Evolutionary conservation across 306 rosid species (phyloP), one percentile per base, ranked within the genome.

Genomic region (Gynostemma pentaphyllum): DNA sequence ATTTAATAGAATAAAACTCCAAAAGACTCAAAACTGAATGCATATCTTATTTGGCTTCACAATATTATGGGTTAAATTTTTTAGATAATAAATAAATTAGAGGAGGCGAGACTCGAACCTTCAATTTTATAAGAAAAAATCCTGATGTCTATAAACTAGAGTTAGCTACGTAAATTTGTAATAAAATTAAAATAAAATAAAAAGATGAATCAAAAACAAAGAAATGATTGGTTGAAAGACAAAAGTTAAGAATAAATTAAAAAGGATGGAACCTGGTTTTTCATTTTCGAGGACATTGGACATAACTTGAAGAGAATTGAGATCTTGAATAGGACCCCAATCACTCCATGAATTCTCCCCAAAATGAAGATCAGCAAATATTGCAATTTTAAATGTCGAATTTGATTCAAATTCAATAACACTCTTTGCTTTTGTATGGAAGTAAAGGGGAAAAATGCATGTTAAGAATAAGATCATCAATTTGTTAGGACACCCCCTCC

Each of bases 321-420:
- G 72, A 52, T 86, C 97, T 51, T 90, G 97, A 26, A 37, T 71
- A 16, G 88, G 92, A 4, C 95, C 97, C 97, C 97, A 90, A 6
- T 77, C 68, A 0, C 82, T 77, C 77, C 73, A 81, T 14, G 78
- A 75, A 68, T 48, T 15, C 78, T 90, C 95, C 2, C 97, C 97
- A 28, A 86, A 86, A 74, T 90, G 97, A 66, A 90, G 76, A 74
- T 86, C 97, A 0, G 97, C 88, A 37, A 90, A 86, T 48, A 89
- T 14, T 0, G 83, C 80, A 19, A 86, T 60, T 80, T 79, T 86
- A 62, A 86, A 84, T 3, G 77, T 24, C 44, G 75, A 73, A 26
- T 56, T 69, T 21, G 48, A 55, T 57, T 70, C 79, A 32, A 77
- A 55, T 51, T 39, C 72, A 47, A 79, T 45, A 45, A 18, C 16